Conservation (phyloP, 441 rosid genomes). For the Flueggea neowawraea region DNA sequence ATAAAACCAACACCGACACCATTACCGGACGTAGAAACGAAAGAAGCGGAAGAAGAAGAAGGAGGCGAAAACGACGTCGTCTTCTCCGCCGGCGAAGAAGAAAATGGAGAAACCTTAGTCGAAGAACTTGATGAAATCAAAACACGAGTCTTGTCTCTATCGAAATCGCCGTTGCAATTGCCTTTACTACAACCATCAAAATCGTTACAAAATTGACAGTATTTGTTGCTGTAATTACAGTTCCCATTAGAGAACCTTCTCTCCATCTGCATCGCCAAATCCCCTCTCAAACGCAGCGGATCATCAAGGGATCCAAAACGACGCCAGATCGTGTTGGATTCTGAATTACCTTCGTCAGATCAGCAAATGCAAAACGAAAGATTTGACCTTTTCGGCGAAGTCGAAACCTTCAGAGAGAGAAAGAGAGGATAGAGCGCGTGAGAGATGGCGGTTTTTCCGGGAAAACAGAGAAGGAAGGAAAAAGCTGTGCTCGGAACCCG, state of each 20-base stretch:
- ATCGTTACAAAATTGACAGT: background rate
- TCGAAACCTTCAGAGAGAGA: no score
- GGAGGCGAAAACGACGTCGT: background rate
- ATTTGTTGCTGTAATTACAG: background rate
- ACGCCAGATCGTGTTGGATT: background rate
- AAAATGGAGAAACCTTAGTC: background rate
- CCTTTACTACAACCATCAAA: background rate
- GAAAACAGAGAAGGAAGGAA: no score
- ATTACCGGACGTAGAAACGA: background rate
- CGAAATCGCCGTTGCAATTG: background rate
- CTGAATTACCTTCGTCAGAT: background rate
- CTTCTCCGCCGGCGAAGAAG: background rate
- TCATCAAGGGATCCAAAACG: background rate
- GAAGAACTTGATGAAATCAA: background rate
- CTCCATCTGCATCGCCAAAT: constrained; percentile 2
- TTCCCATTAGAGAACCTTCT: background rate
- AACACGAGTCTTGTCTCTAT: background rate
- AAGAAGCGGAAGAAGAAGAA: constrained; percentile 1
- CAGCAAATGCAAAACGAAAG: no score
- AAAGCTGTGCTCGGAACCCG: no score
- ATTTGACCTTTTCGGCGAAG: no score
- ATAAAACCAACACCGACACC: constrained; percentile 20
- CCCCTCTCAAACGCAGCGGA: background rate
- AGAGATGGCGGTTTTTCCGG: no score
- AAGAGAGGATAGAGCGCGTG: no score